These are phyloP conservation scores for Umbelopsis ramanniana DNA, from an alignment of 192 early-diverging fungal genomes.

Conservation along the genomic window DNA sequence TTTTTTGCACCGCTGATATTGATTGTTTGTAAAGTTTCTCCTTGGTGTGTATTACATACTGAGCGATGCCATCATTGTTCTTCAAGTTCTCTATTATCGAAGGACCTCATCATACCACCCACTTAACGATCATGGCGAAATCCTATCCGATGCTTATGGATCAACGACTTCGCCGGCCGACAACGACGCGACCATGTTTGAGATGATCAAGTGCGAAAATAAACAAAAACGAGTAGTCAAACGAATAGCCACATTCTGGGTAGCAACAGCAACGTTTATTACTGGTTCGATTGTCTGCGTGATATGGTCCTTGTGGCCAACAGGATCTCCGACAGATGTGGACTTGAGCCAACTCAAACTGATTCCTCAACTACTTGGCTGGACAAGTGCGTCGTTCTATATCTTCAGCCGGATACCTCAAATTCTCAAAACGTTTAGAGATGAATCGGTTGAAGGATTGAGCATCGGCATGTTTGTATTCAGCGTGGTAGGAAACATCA, in stretches of 20 bases:
- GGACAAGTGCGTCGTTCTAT: constrained; percentile 74
- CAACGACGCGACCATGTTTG: neutral
- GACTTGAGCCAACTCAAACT: constrained; percentile 30
- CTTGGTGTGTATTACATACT: constrained; percentile 76
- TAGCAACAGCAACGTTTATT: neutral
- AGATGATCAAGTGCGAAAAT: constrained; percentile 1
- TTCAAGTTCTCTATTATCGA: constrained; percentile 74
- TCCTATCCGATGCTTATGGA: neutral
- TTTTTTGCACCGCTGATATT: neutral
- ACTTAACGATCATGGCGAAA: neutral
- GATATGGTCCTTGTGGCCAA: constrained; percentile 14
- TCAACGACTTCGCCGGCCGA: neutral
- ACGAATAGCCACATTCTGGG: neutral
- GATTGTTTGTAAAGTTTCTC: constrained; percentile 44
- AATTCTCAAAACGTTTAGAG: constrained; percentile 78
- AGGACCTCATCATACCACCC: constrained; percentile 12
- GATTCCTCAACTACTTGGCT: constrained; percentile 73
- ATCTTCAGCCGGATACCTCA: constrained; percentile 79
- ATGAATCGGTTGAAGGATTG: constrained; percentile 76
- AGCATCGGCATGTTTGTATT: constrained; percentile 84
- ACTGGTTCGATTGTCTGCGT: neutral
- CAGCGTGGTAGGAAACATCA: constrained; percentile 78
- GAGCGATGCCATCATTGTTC: constrained; percentile 67
- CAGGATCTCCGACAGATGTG: constrained; percentile 1
- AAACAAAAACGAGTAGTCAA: constrained; percentile 3